phyloP scores from a whole-genome alignment of 164 flowering plant species.

The Vitis amurensis region DNA sequence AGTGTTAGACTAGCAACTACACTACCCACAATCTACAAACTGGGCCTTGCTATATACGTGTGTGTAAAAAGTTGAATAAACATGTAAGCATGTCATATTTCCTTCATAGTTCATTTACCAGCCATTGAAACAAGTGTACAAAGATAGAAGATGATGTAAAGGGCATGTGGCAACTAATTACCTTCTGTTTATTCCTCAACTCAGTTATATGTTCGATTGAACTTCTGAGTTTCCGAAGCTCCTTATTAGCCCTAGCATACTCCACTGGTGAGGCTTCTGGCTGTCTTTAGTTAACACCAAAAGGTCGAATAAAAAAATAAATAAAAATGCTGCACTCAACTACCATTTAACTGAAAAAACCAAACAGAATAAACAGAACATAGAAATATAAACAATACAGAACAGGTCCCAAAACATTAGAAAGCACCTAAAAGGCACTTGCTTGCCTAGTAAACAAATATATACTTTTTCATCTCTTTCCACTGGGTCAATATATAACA shows the following conservation, averaged over 20 bases:
- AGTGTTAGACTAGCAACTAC: no score
- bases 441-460: background rate
- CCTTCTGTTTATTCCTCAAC: conserved; percentile 77
- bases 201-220: conserved; percentile 66
- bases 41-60: no score
- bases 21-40: no score
- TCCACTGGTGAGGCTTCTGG: conserved; percentile 76
- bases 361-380: no score
- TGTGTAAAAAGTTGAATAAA: no score
- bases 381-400: background rate
- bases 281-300: conserved; percentile 68
- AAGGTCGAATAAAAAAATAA: background rate
- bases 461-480: no score
- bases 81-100: no score
- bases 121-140: no score
- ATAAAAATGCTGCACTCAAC: background rate
- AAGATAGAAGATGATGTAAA: no score
- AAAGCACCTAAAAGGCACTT: background rate
- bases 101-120: no score
- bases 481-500: no score
- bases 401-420: background rate
- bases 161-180: conserved; percentile 11
- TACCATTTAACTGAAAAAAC: background rate
- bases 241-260: conserved; percentile 83
- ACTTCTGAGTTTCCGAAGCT: conserved; percentile 62